Conservation (phyloP, 768 basidiomycete genomes). For the Atractiella rhizophila region DNA sequence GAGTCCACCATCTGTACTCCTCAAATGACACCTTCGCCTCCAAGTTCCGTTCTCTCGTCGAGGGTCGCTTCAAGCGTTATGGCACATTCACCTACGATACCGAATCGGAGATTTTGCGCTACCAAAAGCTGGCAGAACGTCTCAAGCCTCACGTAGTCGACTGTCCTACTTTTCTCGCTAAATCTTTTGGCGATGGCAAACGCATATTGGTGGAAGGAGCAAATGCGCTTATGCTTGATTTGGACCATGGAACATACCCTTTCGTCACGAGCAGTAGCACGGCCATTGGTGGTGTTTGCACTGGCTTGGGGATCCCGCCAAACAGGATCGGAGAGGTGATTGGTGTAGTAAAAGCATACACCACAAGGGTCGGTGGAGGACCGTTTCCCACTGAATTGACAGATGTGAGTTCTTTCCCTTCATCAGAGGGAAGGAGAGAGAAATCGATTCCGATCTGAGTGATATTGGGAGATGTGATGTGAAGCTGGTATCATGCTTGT, state of each 20-base stretch:
- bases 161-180: constrained; percentile 59
- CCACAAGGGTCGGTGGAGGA: constrained; percentile 91
- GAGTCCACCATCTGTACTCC: constrained; percentile 90
- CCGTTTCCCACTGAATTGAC: constrained; percentile 94
- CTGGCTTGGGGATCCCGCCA: constrained; percentile 89
- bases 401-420: constrained; percentile 31
- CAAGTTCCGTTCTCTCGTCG: constrained; percentile 86
- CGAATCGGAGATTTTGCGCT: constrained; percentile 76
- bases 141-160: constrained; percentile 72
- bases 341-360: constrained; percentile 94
- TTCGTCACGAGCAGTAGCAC: constrained; percentile 90
- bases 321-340: constrained; percentile 59
- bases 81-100: constrained; percentile 97
- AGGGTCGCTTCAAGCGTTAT: constrained; percentile 92
- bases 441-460: not conserved
- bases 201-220: constrained; percentile 82
- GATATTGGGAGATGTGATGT: too few relatives aligned
- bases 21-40: constrained; percentile 41
- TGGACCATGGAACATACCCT: constrained; percentile 95
- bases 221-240: constrained; percentile 92
- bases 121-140: constrained; percentile 63
- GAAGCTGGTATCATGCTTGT: too few relatives aligned
- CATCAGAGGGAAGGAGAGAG: not conserved
- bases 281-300: constrained; percentile 80
- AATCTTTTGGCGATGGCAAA: constrained; percentile 48